Evolutionary conservation across 179 eudicot genomes (phyloP), one percentile per base, ranked within the genome.

Genomic region (Gypsophila paniculata): DNA sequence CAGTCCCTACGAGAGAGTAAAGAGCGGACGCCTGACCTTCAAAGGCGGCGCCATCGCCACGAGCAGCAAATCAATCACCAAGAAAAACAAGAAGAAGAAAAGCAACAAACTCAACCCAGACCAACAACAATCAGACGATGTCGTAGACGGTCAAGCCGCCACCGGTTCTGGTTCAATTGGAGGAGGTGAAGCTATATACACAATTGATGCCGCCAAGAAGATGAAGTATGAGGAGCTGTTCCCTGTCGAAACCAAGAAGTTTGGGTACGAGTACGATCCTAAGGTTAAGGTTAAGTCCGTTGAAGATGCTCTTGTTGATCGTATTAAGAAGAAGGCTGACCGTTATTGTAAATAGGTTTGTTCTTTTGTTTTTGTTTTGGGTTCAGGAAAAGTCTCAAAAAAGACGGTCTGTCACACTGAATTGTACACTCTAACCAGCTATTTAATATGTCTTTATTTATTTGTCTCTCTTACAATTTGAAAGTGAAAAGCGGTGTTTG

Each of bases 311-410:
- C 90, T 91, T 26, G 93, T 88, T 75, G 97, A 88, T 65, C 90
- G 97, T 7, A 89, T 91, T 19, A 87, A 87, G 91, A 90, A 90
- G 83, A 90, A 90, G 67, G 96, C 96, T 44, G 96, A 90, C 78
- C 94, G 97, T 0, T 89, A 91, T 65, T 91, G 97, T 82, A 91
- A 91, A 85, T 91, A 82, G 75, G 19, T 60, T 29, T 29, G 2
- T 29, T 29, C 34, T 29, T 4, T 29, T 4, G 34, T 29, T 29
- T 29, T 29, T 29, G 34, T 29, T 29, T 29, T 29, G n/a, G n/a
- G n/a, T n/a, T n/a, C n/a, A n/a, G n/a, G n/a, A n/a, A n/a, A n/a
- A n/a, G n/a, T n/a, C n/a, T n/a, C n/a, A n/a, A n/a, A n/a, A n/a
- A n/a, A n/a, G n/a, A n/a, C n/a, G n/a, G n/a, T n/a, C n/a, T n/a